Percentiles rank a stretch among this genome's conserved stretches.
phyloP scores from a whole-genome alignment of 805 yeast genomes.

The Cyberlindnera maritima region DNA sequence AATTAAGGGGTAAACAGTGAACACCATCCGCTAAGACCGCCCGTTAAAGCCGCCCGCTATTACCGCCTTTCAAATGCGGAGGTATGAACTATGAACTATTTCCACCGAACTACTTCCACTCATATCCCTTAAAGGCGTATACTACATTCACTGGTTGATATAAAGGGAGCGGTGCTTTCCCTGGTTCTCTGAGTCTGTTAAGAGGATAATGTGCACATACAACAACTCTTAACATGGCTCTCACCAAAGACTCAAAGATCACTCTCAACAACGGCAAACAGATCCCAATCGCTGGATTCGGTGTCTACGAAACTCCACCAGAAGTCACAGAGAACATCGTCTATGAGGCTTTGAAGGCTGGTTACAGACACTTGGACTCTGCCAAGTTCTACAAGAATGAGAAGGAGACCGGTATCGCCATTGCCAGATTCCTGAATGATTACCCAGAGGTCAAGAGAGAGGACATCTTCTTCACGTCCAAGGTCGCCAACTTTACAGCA shows the following conservation, averaged over 20 bases:
- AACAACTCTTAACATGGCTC: background rate
- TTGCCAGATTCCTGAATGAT: slow-evolving; percentile 21
- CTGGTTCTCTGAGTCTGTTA: too few relatives aligned
- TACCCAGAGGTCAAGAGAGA: slow-evolving; percentile 21
- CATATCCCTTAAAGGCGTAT: too few relatives aligned
- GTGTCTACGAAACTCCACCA: slow-evolving; percentile 24
- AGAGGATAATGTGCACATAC: too few relatives aligned
- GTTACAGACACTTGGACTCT: slow-evolving; percentile 27
- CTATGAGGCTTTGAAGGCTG: slow-evolving; percentile 23
- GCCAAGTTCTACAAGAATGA: slow-evolving; percentile 23
- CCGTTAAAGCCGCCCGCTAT: too few relatives aligned
- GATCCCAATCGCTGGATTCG: slow-evolving; percentile 26
- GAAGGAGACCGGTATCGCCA: slow-evolving; percentile 20
- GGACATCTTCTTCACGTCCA: slow-evolving; percentile 26
- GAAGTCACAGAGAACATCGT: slow-evolving; percentile 19
- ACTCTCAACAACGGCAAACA: slow-evolving; percentile 21
- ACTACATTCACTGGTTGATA: too few relatives aligned
- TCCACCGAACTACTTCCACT: too few relatives aligned
- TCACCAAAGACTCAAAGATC: slow-evolving; percentile 17
- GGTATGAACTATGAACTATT: too few relatives aligned
- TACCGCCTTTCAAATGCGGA: too few relatives aligned
- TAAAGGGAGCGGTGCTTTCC: too few relatives aligned
- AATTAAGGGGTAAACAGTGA: too few relatives aligned
- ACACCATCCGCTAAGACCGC: too few relatives aligned
- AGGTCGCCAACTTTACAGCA: slow-evolving; percentile 15